phyloP scores from a whole-genome alignment of 345 rosid genomes.

The Raphanus raphanistrum region DNA sequence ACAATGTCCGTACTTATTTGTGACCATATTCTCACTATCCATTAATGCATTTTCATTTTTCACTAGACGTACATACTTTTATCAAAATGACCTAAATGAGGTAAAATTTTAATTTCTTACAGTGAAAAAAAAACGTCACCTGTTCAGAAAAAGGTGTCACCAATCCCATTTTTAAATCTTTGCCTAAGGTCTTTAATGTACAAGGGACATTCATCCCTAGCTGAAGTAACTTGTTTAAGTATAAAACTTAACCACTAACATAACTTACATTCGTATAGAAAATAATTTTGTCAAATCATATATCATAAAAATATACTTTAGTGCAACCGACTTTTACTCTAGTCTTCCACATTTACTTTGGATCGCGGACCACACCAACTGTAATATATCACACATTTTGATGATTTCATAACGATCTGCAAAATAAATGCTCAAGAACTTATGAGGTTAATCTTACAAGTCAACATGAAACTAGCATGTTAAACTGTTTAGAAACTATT shows the following conservation, averaged over 20 bases:
- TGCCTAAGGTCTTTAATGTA: not conserved
- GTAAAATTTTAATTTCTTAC: not conserved
- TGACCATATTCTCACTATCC: not conserved
- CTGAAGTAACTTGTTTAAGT: not conserved
- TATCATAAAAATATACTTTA: not conserved
- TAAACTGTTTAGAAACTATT: not conserved
- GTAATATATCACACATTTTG: not conserved
- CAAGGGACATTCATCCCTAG: not conserved
- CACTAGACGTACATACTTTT: not conserved
- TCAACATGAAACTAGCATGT: not conserved
- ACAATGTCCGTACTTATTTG: not conserved
- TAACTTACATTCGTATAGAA: not conserved
- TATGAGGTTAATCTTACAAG: not conserved
- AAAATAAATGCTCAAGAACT: not conserved
- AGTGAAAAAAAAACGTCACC: not conserved
- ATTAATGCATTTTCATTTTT: not conserved
- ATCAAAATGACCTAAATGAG: not conserved
- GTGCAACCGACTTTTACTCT: not conserved
- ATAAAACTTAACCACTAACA: not conserved
- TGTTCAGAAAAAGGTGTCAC: not conserved
- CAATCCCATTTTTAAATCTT: not conserved
- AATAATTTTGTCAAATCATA: not conserved
- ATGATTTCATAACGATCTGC: not conserved
- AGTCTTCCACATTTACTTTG: not conserved
- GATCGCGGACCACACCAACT: not conserved